Base-by-base conservation (phyloP, 768 basidiomycete genomes). In the Tylopilus subfusipes region DNA sequence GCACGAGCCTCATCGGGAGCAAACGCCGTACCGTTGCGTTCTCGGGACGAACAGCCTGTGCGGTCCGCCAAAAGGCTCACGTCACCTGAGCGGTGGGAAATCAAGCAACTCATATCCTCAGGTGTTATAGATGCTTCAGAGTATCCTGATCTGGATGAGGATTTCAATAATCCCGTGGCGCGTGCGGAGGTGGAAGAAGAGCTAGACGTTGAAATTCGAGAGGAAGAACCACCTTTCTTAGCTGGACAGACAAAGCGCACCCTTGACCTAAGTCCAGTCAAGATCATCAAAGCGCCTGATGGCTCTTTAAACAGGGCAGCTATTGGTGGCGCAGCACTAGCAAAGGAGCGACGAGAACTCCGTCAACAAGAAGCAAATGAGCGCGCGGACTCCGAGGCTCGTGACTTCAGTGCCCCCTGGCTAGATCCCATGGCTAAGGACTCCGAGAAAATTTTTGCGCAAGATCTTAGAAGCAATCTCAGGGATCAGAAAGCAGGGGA, bases 61-160 rank as follows among this genome's bases (percentile, higher is more conserved):
- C 83, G 85, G 30, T 90, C 88, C 3, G 92, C 93, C 0, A 94
- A 93, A 66, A 82, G 96, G 16, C 75, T 98, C 53, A 95, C 95
- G 1, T 94, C 91, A 8, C 97, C 97, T 2, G 97, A 99, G 71
- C 85, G 97, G 27, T 99, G 97, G 94, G 97, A 99, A 75, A 95
- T 99, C 72, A 98, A 98, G 72, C 97, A 98, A 69, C 83, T 99
- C 53, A 97, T 98, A 52, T 90, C 97, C 1, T 97, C 94, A 29
- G 97, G 97, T 40, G 90, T 86, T 16, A 82, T 98, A 51, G 85
- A 86, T 59, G 88, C 95, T 12, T 88, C 94, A 5, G 97, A 98
- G 69, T 96, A 95, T 64, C 94, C 93, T 3, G 91, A 96, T 29
- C 76, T 97, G 48, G 91, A 95, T 58, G 93, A 94, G 62, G 91